A percentile compares a stretch with the other conserved stretches of the same genome.
These are phyloP conservation scores for Rhytidhysteron rufulum DNA, from an alignment of 2,329 filamentous ascomycete species.

Conservation along the genomic window DNA sequence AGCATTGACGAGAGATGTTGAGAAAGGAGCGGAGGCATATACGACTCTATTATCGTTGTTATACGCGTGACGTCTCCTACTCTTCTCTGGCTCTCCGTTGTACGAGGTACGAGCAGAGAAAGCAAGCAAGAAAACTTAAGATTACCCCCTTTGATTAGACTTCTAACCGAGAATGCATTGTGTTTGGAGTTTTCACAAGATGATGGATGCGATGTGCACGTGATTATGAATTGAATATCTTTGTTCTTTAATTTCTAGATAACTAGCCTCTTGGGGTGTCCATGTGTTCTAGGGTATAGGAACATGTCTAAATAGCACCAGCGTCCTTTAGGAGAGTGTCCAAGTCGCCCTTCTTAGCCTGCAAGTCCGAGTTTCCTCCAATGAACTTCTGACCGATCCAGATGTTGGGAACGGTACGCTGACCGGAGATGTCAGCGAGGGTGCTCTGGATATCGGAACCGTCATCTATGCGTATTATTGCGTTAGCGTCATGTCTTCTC, in stretches of 20 bases:
- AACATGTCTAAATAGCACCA: conserved; percentile 42
- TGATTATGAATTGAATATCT: too few species aligned
- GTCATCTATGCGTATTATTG: conserved; percentile 57
- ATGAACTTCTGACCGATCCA: conserved; percentile 91
- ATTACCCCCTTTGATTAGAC: conserved; percentile 29
- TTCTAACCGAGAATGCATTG: conserved; percentile 16
- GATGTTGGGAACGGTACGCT: conserved; percentile 92
- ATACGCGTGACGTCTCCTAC: not conserved
- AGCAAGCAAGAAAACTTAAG: conserved; percentile 8
- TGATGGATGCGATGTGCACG: too few species aligned
- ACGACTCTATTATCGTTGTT: too few species aligned
- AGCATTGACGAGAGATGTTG: not conserved
- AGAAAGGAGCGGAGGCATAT: not conserved
- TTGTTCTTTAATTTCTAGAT: too few species aligned
- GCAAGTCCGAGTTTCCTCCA: conserved; percentile 89
- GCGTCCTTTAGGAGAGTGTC: conserved; percentile 61
- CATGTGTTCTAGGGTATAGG: too few species aligned
- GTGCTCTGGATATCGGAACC: conserved; percentile 79
- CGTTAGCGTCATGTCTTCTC: conserved; percentile 12
- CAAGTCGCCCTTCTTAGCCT: conserved; percentile 63
- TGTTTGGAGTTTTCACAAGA: conserved; percentile 10
- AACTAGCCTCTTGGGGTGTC: too few species aligned
- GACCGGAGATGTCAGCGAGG: conserved; percentile 72
- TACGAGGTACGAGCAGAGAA: conserved; percentile 8
- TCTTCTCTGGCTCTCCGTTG: conserved; percentile 3